Evolutionary conservation across 2,329 filamentous ascomycete species (phyloP), one percentile per base, ranked within the genome.

Genomic region (Monilinia fructicola): DNA sequence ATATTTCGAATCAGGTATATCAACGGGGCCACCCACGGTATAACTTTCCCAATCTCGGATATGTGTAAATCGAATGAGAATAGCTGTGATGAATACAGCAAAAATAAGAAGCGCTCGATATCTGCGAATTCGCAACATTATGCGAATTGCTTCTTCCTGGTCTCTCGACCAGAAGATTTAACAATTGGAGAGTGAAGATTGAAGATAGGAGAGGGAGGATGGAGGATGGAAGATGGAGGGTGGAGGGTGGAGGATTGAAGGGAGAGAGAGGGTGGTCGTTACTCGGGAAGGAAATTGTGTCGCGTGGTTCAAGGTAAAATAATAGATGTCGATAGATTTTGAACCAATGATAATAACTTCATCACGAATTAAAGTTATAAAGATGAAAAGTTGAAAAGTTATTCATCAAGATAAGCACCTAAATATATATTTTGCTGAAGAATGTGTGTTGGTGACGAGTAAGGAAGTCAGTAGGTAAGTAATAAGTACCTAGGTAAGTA

Each of bases 121-220:
- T 74, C 87, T 81, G 72, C 88, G 78, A 69, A 84, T 81, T 62
- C 87, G 84, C 67, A 85, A 77, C 83, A 89, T 87, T 72, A 73
- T 72, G 70, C 68, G 54, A 58, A 54, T 50, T 46, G 62, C 53
- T 50, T 23, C 28, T 58, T 46, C 53, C 42, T 58, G 63, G 64
- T 55, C 62, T 60, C 55, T 64, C 62, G 44, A 64, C 53, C 62
- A 28, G 62, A 58, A 48, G 40, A 14, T 64, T 23, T 11, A 38
- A 28, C 40, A 58, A 59, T 38, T 64, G 53, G 7, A 21, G 14
- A 16, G 16, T 42, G 40, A 42, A 4, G 40, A 42, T 16, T 42
- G 12, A 42, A 14, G 40, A 42, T 16, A 4, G 62, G 4, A 21
- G 40, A 16, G 16, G 12, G 40, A 3, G 12, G 40, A 42, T 16